Base-by-base conservation (phyloP, 345 rosid species). In the Durio zibethinus region DNA sequence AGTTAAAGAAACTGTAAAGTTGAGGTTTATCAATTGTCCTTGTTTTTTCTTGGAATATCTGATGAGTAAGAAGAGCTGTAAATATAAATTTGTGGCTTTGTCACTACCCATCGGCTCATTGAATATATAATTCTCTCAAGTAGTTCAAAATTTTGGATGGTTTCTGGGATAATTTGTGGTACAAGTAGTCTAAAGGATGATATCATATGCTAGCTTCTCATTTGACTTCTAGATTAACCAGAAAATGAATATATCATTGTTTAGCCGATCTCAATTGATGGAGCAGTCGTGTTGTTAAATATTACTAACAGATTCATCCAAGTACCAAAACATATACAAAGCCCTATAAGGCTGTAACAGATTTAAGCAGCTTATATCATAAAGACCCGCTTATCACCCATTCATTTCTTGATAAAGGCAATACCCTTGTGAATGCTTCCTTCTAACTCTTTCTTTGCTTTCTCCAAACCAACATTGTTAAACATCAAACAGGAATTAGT, bases 391-490 rank as follows among this genome's bases (percentile, higher is more conserved):
- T 25, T 50, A 40, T 20, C 56, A 40, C 20, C 35, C 20, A 18
- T 64, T 88, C 84, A 90, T 86, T 92, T 89, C 80, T 82, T 87
- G 85, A 84, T 78, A 76, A 89, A 90, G 36, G 89, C 81, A 2
- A 89, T 71, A n/a, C 94, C 97, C 85, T 92, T 90, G 79, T 88
- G 88, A 82, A 89, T 92, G 83, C 94, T 92, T 76, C 83, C 90
- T 0, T 89, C 91, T 59, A 92, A 38, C 77, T 90, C 97, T 81
- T 74, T 79, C 89, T 90, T 92, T 72, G 93, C 91, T 81, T 90
- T 92, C 88, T 87, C 93, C 88, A 90, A 56, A 43, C 97, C 92
- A 73, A 73, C 54, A 90, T 93, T 92, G 81, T 52, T 10, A 21
- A 77, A 21, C 64, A 31, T 31, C 56, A 69, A 11, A 10, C 40